Base-by-base conservation (phyloP, 1,284 basidiomycete species). In the Melanopsichium pennsylvanicum region DNA sequence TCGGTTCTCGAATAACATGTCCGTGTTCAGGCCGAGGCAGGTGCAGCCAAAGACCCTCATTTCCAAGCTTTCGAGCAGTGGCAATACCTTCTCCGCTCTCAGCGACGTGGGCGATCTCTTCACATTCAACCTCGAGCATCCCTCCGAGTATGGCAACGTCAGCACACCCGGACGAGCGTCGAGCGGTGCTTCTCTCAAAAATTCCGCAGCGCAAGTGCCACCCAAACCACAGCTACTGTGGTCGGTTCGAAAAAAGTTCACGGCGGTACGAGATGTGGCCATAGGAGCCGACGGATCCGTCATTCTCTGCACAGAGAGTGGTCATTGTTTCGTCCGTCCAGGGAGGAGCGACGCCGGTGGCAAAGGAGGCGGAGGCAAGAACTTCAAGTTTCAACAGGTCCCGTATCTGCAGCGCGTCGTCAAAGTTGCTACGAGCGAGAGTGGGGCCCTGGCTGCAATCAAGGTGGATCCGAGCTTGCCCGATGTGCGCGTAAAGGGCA, bases 41-140 rank as follows among this genome's bases (percentile, higher is more conserved):
- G 66, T 72, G 9, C 74, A 74, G 27, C 71, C 74, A 6, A 78
- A 76, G 49, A 72, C 76, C 9, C 87, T 85, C 45, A 93, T 97
- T 47, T 84, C 85, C 33, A 96, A 93, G 82, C 86, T 98, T 40
- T 88, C 89, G 1, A 87, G 86, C 58, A 90, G 88, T 64, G 93
- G 93, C 15, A 88, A 89, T 44, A 85, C 86, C 0, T 93, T 97
- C 68, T 93, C 90, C 0, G 91, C 92, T 0, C 84, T 97, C 4
- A 91, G 92, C 0, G 87, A 87, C 5, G 89, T 89, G 52, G 96
- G 96, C 19, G 96, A 97, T 79, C 86, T 97, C 1, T 98, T 93
- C 78, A 91, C 89, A 0, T 97, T 96, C 79, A 84, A 85, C 2
- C 82, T 78, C 22, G 78, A 76, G 36, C 78, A 80, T 39, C 77